Evolutionary conservation across 805 yeast genomes (phyloP), one percentile per base, ranked within the genome.

Genomic region (Komagataella ulmi): DNA sequence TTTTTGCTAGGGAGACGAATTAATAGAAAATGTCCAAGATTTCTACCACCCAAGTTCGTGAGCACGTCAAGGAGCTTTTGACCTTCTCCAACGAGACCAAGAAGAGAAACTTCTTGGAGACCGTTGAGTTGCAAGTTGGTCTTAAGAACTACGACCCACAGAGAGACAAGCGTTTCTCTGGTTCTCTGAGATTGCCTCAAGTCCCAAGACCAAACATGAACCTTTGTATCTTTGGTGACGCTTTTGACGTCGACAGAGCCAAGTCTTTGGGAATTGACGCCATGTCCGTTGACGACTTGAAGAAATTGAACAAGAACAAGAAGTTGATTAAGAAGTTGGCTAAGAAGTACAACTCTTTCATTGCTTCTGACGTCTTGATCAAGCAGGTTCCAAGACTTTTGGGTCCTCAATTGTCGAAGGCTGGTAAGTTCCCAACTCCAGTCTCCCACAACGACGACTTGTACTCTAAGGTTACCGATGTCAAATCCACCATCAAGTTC

Each of bases 171-270:
- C 98, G 99, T 89, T 93, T 93, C 97, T 91, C 98, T 74, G 99
- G 99, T 80, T 71, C 98, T 72, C 84, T 93, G 79, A 93, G 84
- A 80, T 82, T 93, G 68, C 99, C 99, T 72, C 84, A 83, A 72
- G 96, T 95, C 64, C 99, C 99, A 81, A 95, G 99, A 84, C 99
- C 99, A 80, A 93, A 93, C 96, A 88, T 93, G 98, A 87, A 98
- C 77, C 77, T 93, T 81, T 93, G 99, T 80, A 89, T 93, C 74
- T 93, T 93, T 69, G 99, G 99, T 86, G 99, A 93, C 76, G 99
- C 99, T 73, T 93, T 91, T 72, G 99, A 93, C 78, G 95, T 88
- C 66, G 99, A 93, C 86, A 90, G 99, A 84, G 98, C 99, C 70
- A 93, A 93, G 87, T 90, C 97, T 64, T 81, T 85, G 69, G 98